Conservation (phyloP, 768 basidiomycete species). For the Mrakia gelida region DNA sequence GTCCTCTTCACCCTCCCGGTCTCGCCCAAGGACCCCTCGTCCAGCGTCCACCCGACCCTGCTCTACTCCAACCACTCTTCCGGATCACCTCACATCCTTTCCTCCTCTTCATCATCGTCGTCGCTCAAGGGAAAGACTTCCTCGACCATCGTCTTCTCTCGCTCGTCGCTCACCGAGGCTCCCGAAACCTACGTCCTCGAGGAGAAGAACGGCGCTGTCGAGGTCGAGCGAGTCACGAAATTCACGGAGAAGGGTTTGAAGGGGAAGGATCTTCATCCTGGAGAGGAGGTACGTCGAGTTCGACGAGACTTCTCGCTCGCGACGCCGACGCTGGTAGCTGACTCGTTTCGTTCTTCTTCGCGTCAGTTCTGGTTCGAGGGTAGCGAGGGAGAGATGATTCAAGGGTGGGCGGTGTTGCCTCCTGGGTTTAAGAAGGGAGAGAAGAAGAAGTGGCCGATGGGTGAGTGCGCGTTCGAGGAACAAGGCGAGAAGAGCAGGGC, state of each 20-base stretch:
- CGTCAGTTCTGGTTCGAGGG: constrained; percentile 76
- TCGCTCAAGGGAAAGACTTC: neutral
- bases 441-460: constrained; percentile 63
- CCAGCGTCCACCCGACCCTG: neutral
- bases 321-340: too few species aligned
- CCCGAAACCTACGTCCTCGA: constrained; percentile 15
- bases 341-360: too few species aligned
- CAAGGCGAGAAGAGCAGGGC: neutral
- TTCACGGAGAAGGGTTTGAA: constrained; percentile 37
- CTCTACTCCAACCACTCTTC: constrained; percentile 6
- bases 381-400: constrained; percentile 66
- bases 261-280: constrained; percentile 57
- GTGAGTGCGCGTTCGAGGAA: constrained; percentile 23
- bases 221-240: neutral
- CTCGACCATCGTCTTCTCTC: constrained; percentile 6
- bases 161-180: constrained; percentile 21
- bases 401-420: constrained; percentile 81
- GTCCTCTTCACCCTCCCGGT: constrained; percentile 16
- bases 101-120: neutral
- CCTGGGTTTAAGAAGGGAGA: constrained; percentile 61
- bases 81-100: constrained; percentile 1
- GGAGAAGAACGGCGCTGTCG: neutral
- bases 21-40: neutral
- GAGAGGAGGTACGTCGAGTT: constrained; percentile 52
- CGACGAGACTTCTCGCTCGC: too few species aligned